Conservation (phyloP, 78 protist species). For the Dictyostelium firmibasis region DNA sequence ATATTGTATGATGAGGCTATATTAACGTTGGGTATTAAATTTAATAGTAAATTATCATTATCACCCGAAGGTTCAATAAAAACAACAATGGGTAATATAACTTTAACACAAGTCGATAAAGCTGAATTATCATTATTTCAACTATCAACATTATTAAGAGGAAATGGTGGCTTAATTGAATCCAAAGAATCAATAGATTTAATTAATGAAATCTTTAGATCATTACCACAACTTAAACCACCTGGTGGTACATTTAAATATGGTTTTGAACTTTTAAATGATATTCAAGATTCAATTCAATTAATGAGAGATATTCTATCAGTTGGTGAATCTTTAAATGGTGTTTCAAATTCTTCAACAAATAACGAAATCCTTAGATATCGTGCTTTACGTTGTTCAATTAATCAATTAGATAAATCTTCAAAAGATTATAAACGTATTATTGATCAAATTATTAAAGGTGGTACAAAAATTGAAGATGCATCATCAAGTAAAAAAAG, state of each 20-base stretch:
- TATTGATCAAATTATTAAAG: not conserved
- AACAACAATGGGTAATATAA: constrained; percentile 24
- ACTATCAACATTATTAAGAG: not conserved
- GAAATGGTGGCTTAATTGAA: not conserved
- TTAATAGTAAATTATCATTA: not conserved
- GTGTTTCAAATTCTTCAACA: not conserved
- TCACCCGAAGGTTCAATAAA: constrained; percentile 64
- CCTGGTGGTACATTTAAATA: not conserved
- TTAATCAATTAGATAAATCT: not conserved
- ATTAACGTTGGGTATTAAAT: not conserved
- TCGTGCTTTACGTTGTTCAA: constrained; percentile 42
- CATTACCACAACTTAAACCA: constrained; percentile 27
- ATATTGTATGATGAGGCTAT: constrained; percentile 33
- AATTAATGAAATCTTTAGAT: not conserved
- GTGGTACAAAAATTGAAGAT: not conserved
- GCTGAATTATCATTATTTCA: constrained; percentile 47
- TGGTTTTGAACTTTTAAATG: not conserved
- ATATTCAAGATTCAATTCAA: constrained; percentile 50
- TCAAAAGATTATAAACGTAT: constrained; percentile 36
- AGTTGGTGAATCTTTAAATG: constrained; percentile 60
- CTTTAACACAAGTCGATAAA: constrained; percentile 52
- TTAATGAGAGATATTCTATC: constrained; percentile 64
- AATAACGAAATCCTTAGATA: not conserved
- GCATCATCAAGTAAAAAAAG: not conserved
- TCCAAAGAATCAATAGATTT: not conserved